Conservation (phyloP, 2,329 filamentous ascomycete genomes). For the Trichoderma lentiforme region DNA sequence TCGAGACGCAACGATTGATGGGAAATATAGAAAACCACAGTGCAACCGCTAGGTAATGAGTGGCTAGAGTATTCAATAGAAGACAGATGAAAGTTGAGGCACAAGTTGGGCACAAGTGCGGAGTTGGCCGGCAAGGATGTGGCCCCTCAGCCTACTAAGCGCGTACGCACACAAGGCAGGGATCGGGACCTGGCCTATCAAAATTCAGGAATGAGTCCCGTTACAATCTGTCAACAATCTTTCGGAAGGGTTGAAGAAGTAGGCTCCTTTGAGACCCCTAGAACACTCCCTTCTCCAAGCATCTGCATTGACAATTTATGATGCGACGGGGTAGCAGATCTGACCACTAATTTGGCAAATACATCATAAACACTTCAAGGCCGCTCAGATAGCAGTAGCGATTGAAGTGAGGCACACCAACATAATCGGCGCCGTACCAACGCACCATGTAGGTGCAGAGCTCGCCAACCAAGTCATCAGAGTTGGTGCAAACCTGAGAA, state of each 20-base stretch:
- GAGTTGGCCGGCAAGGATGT: neutral
- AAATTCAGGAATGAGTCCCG: neutral
- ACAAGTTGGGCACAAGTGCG: neutral
- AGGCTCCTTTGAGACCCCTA: neutral
- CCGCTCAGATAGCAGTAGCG: no score
- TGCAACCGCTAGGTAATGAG: neutral
- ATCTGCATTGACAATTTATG: neutral
- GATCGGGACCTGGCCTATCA: neutral
- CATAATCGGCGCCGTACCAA: no score
- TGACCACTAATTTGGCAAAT: no score
- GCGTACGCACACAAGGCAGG: neutral
- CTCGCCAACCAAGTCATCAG: no score
- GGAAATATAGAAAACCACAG: neutral
- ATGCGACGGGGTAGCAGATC: no score
- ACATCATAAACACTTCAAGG: no score
- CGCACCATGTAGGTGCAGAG: no score
- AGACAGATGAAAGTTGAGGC: neutral
- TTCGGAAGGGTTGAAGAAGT: neutral
- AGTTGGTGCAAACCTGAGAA: no score
- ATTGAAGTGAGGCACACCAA: no score
- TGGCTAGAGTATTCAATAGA: neutral
- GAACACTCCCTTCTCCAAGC: neutral
- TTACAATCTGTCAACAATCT: no score
- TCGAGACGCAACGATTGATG: neutral
- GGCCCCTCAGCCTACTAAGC: neutral